Base-by-base conservation (phyloP, 768 basidiomycete species). In the Leccinum disarticulatum region DNA sequence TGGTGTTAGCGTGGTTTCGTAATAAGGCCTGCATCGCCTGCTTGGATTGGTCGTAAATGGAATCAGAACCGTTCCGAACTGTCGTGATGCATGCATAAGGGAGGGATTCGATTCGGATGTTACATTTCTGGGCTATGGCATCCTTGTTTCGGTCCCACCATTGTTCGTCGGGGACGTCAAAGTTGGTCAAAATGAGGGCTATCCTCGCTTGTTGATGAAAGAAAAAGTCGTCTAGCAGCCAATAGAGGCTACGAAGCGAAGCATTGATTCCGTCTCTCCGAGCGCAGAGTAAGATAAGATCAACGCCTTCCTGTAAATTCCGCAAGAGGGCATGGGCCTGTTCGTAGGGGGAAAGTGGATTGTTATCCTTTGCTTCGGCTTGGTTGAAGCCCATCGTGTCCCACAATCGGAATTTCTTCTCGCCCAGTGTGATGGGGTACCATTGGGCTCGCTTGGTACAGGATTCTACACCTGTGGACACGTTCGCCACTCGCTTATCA, bases 61-160 rank as follows among this genome's bases (percentile, higher is more conserved):
- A 2, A 38, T 51, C 49, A 5, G 43, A 41, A 14, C 49, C 47
- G 58, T 4, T 48, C 8, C 31, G 49, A 33, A 63, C 52, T 2
- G 68, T 56, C 25, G 68, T 71, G 47, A 73, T 59, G 57, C 69
- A 66, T 52, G 52, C 54, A 33, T 61, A 49, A 6, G 64, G 62
- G 35, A 58, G 49, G 48, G 17, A 53, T 38, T 61, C 56, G 36
- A 57, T 56, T 8, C 56, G 60, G 14, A 66, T 66, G 14, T 28
- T 43, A 53, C 47, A 66, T 60, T 3, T 58, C 25, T 59, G 59
- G 51, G 59, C 71, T 71, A 47, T 59, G 33, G 6, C 27, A 50
- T 60, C 54, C 14, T 69, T 58, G 47, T 79, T 79, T 50, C 62
- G 48, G 8, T 52, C 60, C 79, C 79, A 80, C 79, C 79, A 80